These are phyloP conservation scores for Canavalia gladiata DNA, from an alignment of 306 rosid species.

Conservation along the genomic window DNA sequence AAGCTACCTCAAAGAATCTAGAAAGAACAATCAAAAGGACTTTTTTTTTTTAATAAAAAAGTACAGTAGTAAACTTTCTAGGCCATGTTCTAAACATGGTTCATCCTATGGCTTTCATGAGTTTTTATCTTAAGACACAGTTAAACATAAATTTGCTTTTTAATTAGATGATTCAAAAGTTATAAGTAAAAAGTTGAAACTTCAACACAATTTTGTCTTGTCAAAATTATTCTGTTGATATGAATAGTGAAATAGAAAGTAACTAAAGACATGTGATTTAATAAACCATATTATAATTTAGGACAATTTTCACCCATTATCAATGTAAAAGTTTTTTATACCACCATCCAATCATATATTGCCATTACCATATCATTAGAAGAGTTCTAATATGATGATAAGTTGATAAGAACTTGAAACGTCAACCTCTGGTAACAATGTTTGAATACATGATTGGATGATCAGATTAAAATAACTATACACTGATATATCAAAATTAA, in stretches of 20 bases:
- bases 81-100: neutral
- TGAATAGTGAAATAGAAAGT: neutral
- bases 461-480: neutral
- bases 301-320: neutral
- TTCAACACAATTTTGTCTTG: neutral
- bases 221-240: neutral
- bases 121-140: neutral
- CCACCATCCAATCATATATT: neutral
- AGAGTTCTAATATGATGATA: neutral
- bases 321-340: neutral
- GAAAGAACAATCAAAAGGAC: slow-evolving; percentile 1
- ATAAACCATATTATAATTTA: neutral
- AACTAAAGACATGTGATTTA: neutral
- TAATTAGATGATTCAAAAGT: neutral
- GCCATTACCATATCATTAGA: neutral
- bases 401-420: no score
- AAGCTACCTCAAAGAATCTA: slow-evolving; percentile 28
- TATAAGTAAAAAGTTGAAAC: neutral
- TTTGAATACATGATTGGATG: neutral
- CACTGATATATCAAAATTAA: neutral
- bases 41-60: neutral
- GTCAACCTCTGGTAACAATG: neutral
- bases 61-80: neutral
- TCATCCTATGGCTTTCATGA: neutral
- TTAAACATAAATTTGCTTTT: neutral